Conservation (phyloP, 768 basidiomycete species). For the Candolleomyces eurysporus region DNA sequence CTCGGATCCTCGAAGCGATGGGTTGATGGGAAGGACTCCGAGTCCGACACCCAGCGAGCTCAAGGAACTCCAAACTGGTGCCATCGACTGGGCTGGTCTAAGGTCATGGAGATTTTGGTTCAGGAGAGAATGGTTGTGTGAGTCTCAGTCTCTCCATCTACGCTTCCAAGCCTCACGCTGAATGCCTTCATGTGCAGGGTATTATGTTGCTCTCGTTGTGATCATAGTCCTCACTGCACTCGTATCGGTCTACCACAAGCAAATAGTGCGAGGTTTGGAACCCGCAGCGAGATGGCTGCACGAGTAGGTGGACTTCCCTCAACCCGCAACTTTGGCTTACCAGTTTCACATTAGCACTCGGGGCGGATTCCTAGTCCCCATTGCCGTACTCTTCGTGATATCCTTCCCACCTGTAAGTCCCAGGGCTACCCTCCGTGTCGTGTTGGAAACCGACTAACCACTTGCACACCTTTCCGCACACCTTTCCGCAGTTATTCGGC, state of each 20-base stretch:
- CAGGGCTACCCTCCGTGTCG: neutral
- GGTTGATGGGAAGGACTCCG: constrained; percentile 39
- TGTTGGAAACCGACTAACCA: neutral
- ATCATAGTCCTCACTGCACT: constrained; percentile 49
- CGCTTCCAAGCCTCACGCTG: neutral
- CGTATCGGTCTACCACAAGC: constrained; percentile 59
- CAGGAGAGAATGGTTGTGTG: constrained; percentile 56
- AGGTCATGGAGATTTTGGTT: constrained; percentile 51
- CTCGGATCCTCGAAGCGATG: constrained; percentile 8
- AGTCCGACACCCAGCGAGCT: constrained; percentile 65
- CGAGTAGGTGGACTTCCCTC: constrained; percentile 37
- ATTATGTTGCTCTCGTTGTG: constrained; percentile 49
- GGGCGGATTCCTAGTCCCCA: constrained; percentile 75
- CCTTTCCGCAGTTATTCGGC: constrained; percentile 69
- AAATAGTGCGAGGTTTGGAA: constrained; percentile 70
- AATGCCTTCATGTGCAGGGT: constrained; percentile 30
- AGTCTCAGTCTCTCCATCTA: constrained; percentile 20
- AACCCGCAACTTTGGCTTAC: neutral
- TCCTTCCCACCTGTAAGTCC: constrained; percentile 76
- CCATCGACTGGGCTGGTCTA: constrained; percentile 46
- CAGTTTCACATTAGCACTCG: constrained; percentile 34
- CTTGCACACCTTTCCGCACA: constrained; percentile 1
- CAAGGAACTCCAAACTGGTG: constrained; percentile 38
- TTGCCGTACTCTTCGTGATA: constrained; percentile 77
- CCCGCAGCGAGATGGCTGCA: constrained; percentile 68